phyloP scores from a whole-genome alignment of 1,284 basidiomycete genomes.

The Anthracocystis panici-leucophaei region DNA sequence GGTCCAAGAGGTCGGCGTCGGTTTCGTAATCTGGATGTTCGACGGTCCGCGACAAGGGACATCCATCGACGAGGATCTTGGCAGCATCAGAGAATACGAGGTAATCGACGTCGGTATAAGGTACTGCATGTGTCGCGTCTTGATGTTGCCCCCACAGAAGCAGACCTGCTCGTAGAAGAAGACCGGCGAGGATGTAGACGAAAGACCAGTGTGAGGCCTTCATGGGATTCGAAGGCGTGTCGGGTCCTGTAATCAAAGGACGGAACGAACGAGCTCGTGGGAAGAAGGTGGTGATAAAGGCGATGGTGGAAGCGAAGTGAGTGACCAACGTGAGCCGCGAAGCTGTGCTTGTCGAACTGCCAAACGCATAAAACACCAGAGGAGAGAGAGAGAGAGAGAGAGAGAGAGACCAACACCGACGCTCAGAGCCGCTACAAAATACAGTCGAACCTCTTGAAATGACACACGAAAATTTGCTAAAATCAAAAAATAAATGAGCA shows the following conservation, averaged over 20 bases:
- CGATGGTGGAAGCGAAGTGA: neutral
- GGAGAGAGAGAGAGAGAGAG: neutral
- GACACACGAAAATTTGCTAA: too few relatives aligned
- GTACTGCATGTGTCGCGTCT: conserved; percentile 82
- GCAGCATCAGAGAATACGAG: conserved; percentile 93
- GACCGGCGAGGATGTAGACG: conserved; percentile 71
- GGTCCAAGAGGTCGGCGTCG: conserved; percentile 52
- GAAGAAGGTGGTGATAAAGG: conserved; percentile 2
- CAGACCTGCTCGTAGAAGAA: conserved; percentile 77
- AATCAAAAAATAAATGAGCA: too few relatives aligned
- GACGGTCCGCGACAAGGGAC: conserved; percentile 55
- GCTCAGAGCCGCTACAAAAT: neutral
- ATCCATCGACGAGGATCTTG: conserved; percentile 45
- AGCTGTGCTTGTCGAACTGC: neutral
- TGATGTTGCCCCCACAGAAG: conserved; percentile 90
- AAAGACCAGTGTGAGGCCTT: conserved; percentile 28
- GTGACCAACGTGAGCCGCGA: neutral
- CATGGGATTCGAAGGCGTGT: conserved; percentile 16
- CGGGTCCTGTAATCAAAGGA: neutral
- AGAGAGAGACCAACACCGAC: conserved; percentile 2
- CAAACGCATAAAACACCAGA: neutral
- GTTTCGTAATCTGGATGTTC: conserved; percentile 35
- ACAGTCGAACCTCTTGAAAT: too few relatives aligned
- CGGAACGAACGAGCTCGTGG: neutral
- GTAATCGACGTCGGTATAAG: conserved; percentile 98